Evolutionary conservation across 192 early-diverging fungal species (phyloP).

Genomic region (Coemansia sp.): DNA sequence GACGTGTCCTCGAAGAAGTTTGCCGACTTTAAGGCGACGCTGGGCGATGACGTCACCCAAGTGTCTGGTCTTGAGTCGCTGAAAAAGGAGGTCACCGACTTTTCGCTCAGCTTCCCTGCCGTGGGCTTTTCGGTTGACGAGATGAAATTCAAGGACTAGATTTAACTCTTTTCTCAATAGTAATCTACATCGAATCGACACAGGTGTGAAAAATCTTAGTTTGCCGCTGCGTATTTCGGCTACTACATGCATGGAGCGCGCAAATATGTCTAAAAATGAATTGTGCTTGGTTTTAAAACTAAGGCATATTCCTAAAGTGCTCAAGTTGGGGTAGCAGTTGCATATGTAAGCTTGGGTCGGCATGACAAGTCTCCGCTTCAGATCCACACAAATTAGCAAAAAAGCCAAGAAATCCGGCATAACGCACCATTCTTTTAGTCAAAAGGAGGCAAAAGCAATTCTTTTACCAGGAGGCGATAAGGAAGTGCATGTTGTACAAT

Average conservation of each 20-base stretch:
- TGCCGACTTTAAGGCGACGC: conserved; percentile 82
- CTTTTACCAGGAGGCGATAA: too few species aligned
- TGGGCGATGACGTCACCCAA: conserved; percentile 65
- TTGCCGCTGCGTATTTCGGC: too few species aligned
- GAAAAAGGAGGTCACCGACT: conserved; percentile 78
- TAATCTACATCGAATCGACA: not conserved
- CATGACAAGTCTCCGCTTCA: not conserved
- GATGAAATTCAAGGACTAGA: conserved; percentile 57
- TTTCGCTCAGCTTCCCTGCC: conserved; percentile 83
- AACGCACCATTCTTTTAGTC: too few species aligned
- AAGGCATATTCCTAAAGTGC: not conserved
- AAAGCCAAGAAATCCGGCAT: not conserved
- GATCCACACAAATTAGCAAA: not conserved
- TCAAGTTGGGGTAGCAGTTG: not conserved
- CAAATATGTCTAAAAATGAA: not conserved
- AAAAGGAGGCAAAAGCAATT: too few species aligned
- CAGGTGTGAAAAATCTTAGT: too few species aligned
- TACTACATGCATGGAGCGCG: not conserved
- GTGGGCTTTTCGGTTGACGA: conserved; percentile 75
- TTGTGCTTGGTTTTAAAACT: not conserved
- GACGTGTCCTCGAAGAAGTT: conserved; percentile 72
- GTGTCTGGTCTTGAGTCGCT: conserved; percentile 65
- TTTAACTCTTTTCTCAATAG: not conserved
- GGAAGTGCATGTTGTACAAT: not conserved
- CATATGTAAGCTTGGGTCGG: not conserved